Conservation (phyloP, 768 basidiomycete species). For the Antrodiella citrinella region DNA sequence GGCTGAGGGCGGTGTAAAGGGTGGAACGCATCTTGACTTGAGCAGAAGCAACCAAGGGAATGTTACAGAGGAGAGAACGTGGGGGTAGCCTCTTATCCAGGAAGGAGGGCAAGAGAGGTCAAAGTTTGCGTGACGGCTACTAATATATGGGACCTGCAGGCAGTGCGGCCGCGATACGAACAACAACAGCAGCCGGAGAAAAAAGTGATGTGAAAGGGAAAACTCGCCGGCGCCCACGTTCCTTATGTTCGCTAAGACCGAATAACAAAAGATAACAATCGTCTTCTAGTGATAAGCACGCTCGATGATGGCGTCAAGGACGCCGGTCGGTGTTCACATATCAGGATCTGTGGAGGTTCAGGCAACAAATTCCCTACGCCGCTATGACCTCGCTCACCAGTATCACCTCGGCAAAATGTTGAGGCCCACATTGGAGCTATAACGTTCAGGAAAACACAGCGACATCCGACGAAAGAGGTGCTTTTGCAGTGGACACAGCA, state of each 20-base stretch:
- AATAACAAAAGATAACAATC: neutral
- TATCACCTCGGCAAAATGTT: no score
- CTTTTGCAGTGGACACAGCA: no score
- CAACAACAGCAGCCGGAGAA: neutral
- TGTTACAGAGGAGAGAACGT: neutral
- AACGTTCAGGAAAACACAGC: neutral
- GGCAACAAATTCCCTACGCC: neutral
- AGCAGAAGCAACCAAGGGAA: no score
- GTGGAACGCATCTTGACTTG: conserved; percentile 11
- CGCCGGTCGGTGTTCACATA: neutral
- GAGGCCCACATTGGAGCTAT: neutral
- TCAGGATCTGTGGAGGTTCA: neutral
- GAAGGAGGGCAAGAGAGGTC: neutral
- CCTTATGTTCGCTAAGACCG: neutral
- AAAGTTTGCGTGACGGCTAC: neutral
- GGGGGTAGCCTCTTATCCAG: neutral
- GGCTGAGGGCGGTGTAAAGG: conserved; percentile 7
- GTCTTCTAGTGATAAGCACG: neutral
- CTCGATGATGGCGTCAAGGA: neutral
- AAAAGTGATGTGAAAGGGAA: neutral
- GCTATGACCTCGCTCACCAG: no score
- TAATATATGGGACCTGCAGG: neutral
- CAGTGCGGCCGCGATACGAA: neutral
- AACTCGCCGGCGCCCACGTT: neutral
- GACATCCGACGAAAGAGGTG: no score